phyloP scores from a whole-genome alignment of 345 rosid species.

The Ceriops tagal region DNA sequence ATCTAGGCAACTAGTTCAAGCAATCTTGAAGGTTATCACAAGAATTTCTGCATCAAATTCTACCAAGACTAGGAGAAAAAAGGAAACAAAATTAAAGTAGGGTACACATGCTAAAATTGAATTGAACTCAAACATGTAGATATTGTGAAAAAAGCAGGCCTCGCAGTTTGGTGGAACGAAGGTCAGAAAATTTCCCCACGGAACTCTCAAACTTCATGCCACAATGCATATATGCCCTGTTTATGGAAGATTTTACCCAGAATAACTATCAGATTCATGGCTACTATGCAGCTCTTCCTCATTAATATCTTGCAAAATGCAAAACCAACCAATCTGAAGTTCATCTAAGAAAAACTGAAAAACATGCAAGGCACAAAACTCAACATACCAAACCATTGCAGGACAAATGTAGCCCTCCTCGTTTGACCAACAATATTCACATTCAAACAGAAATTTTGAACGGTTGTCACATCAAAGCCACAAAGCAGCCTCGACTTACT shows the following conservation, averaged over 20 bases:
- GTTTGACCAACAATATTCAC: neutral
- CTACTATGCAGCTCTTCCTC: neutral
- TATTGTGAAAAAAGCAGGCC: too few relatives aligned
- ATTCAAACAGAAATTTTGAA: neutral
- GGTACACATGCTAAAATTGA: too few relatives aligned
- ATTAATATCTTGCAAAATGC: neutral
- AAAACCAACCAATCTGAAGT: neutral
- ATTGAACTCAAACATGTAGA: neutral
- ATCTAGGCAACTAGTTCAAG: neutral
- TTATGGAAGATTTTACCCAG: neutral
- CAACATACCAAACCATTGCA: slow-evolving; percentile 8
- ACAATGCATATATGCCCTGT: neutral
- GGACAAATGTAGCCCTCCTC: neutral
- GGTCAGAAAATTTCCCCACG: neutral
- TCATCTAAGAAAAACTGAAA: slow-evolving; percentile 9
- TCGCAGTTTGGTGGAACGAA: neutral
- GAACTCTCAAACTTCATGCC: neutral
- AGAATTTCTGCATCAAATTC: neutral
- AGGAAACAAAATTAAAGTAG: too few relatives aligned
- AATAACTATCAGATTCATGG: neutral
- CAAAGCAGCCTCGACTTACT: neutral
- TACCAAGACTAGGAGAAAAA: too few relatives aligned
- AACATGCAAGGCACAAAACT: neutral
- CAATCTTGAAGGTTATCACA: neutral
- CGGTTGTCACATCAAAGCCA: neutral